Evolutionary conservation across 345 rosid species (phyloP), one percentile per base, ranked within the genome.

Genomic region (Salix purpurea): DNA sequence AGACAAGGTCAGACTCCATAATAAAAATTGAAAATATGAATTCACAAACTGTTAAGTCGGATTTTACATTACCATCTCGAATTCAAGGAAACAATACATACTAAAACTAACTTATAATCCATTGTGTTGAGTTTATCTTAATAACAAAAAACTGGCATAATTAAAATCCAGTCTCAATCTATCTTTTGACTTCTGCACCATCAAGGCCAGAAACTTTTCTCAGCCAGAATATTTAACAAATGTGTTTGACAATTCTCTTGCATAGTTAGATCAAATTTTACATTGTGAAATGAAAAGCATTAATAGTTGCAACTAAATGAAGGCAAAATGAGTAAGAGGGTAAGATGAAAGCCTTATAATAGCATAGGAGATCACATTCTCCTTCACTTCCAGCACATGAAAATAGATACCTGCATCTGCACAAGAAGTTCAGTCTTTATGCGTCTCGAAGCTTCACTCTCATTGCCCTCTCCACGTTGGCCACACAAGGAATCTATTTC

Each of bases 401-500:
- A 74, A 68, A 56, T 0, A 48, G 50, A 77, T 81, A 94, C 98
- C 98, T 94, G 98, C 98, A 94, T 94, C 84, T 94, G 98, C 77
- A 94, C 98, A 71, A 94, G 97, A 80, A 94, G 98, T 85, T 94
- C 98, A 15, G 98, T 94, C 85, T 94, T 94, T 73, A 94, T 92
- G 70, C 98, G 94, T 80, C 98, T 86, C 68, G 98, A 94, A 54
- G 98, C 98, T 90, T 94, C 98, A 79, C 92, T 94, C 80, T 94
- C 98, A 54, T 92, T 94, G 73, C 98, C 96, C 86, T 94, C 98
- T 70, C 98, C 97, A 60, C 98, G 92, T 69, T 87, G 91, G 69
- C 98, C 98, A 65, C 98, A 91, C 72, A 94, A 82, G 62, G 98
- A 92, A 84, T 94, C 98, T 77, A 94, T 92, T 89, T 94, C 98